phyloP scores from a whole-genome alignment of 495 filamentous ascomycete genomes.

The Patellaria atrata region DNA sequence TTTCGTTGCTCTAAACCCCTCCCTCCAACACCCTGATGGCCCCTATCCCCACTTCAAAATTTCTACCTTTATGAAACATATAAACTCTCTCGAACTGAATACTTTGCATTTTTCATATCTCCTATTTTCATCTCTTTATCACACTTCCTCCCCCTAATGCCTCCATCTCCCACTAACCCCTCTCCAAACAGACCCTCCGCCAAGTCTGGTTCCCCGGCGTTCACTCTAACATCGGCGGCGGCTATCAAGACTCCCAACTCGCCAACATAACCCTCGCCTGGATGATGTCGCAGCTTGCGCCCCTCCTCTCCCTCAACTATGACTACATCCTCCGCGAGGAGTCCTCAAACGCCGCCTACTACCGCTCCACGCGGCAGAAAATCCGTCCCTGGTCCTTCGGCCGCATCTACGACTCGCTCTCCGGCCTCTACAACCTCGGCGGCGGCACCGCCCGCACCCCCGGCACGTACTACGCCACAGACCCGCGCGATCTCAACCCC shows the following conservation, averaged over 20 bases:
- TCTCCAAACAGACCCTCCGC: too few species aligned
- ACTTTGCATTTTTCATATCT: too few species aligned
- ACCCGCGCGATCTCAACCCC: conserved; percentile 33
- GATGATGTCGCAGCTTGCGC: conserved; percentile 29
- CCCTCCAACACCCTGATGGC: too few species aligned
- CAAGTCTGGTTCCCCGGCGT: conserved; percentile 17
- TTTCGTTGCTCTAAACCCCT: too few species aligned
- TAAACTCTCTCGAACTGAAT: too few species aligned
- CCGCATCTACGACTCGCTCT: conserved; percentile 34
- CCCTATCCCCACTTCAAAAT: too few species aligned
- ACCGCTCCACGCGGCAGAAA: conserved; percentile 33
- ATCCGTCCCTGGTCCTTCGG: conserved; percentile 46
- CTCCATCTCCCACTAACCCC: too few species aligned
- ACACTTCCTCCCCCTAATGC: too few species aligned
- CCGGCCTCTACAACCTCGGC: conserved; percentile 36
- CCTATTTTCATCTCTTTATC: too few species aligned
- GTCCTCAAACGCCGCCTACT: conserved; percentile 32
- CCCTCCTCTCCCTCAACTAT: conserved; percentile 43
- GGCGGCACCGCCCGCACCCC: conserved; percentile 41
- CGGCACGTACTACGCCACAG: conserved; percentile 40
- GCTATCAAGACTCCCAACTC: conserved; percentile 18
- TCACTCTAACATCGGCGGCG: conserved; percentile 12
- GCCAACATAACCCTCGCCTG: conserved; percentile 23
- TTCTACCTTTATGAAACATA: too few species aligned
- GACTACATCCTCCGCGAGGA: conserved; percentile 38